Percentiles rank a stretch among this genome's conserved stretches.
Conservation (phyloP, 1,139 yeast species). For the Candida mesenterica region DNA sequence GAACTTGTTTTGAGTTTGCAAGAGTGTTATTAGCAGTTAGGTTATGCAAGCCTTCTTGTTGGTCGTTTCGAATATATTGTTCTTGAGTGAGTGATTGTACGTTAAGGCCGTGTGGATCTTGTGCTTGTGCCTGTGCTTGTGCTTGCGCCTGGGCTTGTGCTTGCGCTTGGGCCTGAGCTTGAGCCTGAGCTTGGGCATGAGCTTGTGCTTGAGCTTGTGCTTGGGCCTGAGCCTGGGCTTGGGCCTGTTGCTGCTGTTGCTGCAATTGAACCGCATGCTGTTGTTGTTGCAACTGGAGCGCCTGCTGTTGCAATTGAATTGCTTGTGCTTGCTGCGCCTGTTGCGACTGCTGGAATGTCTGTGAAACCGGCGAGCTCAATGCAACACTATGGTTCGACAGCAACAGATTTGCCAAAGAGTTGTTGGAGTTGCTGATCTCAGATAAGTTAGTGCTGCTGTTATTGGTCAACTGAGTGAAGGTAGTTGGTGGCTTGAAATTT, state of each 20-base stretch:
- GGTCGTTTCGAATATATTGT: slow-evolving; percentile 3
- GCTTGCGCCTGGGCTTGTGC: slow-evolving; percentile 15
- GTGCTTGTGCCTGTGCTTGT: slow-evolving; percentile 13
- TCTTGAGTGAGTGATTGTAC: too few relatives aligned
- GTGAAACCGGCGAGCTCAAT: slow-evolving; percentile 12
- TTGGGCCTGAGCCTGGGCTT: slow-evolving; percentile 10
- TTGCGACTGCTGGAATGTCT: slow-evolving; percentile 11
- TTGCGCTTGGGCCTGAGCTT: slow-evolving; percentile 14
- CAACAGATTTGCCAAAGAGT: slow-evolving; percentile 25
- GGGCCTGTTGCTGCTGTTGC: slow-evolving; percentile 15
- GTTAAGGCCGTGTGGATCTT: too few relatives aligned
- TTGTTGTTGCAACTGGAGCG: slow-evolving; percentile 5
- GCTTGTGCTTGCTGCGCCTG: slow-evolving; percentile 18
- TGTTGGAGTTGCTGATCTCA: slow-evolving; percentile 29
- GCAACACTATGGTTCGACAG: slow-evolving; percentile 22
- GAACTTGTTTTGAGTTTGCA: slow-evolving; percentile 10
- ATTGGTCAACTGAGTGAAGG: slow-evolving; percentile 46
- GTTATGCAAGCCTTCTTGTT: slow-evolving; percentile 7
- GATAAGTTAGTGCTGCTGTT: slow-evolving; percentile 41
- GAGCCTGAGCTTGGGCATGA: slow-evolving; percentile 12
- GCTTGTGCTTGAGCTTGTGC: slow-evolving; percentile 16
- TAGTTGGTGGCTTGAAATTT: slow-evolving; percentile 41
- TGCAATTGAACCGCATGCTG: slow-evolving; percentile 15
- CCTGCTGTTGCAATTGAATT: slow-evolving; percentile 13
- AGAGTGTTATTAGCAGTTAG: slow-evolving; percentile 14